Evolutionary conservation across 176 grass and related monocot species (phyloP).

Genomic region (Paspalum notatum): DNA sequence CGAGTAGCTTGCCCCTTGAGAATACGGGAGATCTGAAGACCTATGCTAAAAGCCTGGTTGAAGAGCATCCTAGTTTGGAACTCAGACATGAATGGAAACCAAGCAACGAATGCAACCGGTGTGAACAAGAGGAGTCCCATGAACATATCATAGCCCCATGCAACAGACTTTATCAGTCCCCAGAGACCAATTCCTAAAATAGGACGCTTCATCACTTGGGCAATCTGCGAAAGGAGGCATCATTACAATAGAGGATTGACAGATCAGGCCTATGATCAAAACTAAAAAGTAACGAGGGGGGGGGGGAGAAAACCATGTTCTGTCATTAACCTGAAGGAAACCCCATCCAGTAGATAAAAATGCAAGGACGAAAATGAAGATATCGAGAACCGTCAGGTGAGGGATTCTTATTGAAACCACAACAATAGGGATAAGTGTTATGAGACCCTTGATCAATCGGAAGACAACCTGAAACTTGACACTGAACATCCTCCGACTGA

Average conservation of each 20-base stretch:
- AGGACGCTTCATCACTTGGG: conserved; percentile 66
- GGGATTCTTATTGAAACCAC: conserved; percentile 68
- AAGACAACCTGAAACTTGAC: conserved; percentile 82
- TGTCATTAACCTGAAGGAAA: conserved; percentile 63
- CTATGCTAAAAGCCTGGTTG: conserved; percentile 89
- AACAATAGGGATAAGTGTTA: conserved; percentile 61
- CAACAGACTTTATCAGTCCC: conserved; percentile 74
- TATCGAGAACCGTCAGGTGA: conserved; percentile 77
- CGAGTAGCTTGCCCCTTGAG: conserved; percentile 68
- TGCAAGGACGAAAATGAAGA: conserved; percentile 79
- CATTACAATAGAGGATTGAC: background rate
- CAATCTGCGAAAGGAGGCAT: conserved; percentile 52
- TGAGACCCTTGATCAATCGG: conserved; percentile 86
- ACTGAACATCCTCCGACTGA: conserved; percentile 72
- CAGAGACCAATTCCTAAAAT: conserved; percentile 50
- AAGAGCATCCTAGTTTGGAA: conserved; percentile 95
- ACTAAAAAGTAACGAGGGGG: background rate
- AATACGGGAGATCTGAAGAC: conserved; percentile 87
- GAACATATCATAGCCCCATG: conserved; percentile 76
- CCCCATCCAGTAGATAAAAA: conserved; percentile 94
- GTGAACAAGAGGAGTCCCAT: conserved; percentile 87
- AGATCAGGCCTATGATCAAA: too few relatives aligned
- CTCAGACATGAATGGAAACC: conserved; percentile 88
- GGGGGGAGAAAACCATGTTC: too few relatives aligned
- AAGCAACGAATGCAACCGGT: conserved; percentile 77